Conservation (phyloP, 2,329 filamentous ascomycete genomes). For the Penicillium concentricum region DNA sequence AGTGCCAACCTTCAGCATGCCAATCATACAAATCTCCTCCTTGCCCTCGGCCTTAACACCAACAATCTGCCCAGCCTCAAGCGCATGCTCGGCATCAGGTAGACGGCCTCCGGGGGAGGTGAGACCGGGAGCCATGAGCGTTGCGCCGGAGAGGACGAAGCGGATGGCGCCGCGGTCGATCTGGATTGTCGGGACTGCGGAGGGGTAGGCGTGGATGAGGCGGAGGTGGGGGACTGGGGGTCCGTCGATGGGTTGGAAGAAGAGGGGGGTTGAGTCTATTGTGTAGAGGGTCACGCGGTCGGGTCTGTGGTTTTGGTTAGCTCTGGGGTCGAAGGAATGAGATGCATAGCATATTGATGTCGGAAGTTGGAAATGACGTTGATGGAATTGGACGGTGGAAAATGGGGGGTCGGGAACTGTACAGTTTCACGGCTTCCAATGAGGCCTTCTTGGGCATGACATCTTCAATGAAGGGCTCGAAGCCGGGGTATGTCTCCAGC, state of each 20-base stretch:
- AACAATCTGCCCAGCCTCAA: constrained; percentile 79
- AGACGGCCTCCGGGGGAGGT: constrained; percentile 80
- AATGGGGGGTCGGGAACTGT: constrained; percentile 19
- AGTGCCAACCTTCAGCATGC: constrained; percentile 77
- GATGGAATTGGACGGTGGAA: neutral
- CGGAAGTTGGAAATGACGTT: neutral
- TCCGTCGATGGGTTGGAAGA: constrained; percentile 82
- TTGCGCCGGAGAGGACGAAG: constrained; percentile 89
- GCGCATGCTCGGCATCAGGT: constrained; percentile 62
- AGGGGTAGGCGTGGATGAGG: constrained; percentile 86
- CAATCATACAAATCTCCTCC: constrained; percentile 84
- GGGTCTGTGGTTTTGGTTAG: constrained; percentile 51
- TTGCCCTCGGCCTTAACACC: constrained; percentile 93
- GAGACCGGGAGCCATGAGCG: constrained; percentile 92
- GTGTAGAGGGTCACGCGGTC: constrained; percentile 89
- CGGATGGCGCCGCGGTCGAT: constrained; percentile 96
- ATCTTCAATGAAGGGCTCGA: constrained; percentile 86
- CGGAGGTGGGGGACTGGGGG: constrained; percentile 82
- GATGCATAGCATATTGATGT: neutral
- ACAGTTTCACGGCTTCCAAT: constrained; percentile 85
- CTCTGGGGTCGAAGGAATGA: neutral
- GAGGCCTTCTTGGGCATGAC: constrained; percentile 93
- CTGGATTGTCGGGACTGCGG: constrained; percentile 76
- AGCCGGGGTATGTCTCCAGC: constrained; percentile 78
- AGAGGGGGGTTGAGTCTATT: constrained; percentile 73